Evolutionary conservation across 2,329 filamentous ascomycete species (phyloP), one percentile per base, ranked within the genome.

Genomic region (Dactylellina parvicollis): DNA sequence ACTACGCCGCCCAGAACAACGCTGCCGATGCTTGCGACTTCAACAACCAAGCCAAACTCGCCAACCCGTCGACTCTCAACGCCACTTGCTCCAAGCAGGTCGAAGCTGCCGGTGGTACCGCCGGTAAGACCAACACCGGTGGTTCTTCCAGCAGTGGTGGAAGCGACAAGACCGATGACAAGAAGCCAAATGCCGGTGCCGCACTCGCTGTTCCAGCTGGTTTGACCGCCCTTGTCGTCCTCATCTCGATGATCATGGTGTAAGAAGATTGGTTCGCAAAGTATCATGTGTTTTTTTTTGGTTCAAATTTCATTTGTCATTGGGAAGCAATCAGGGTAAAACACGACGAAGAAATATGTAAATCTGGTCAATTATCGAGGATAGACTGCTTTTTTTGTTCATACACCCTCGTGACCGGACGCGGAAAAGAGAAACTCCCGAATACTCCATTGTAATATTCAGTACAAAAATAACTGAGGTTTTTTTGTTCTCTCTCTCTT

Each of bases 11-110:
- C 76, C 83, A 83, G 74, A 61, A 55, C 46, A 66, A 50, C 18
- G 81, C 82, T 54, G 79, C 82, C 24, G 82, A 82, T 61, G 89
- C 91, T 30, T 96, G 91, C 80, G 84, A 88, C 83, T 93, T 93
- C 82, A 83, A 85, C 67, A 89, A 90, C 77, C 83, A 87, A 77
- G 91, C 89, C 52, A 85, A 85, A 80, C 18, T 73, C 18, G 60
- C 14, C 38, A 80, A 83, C 70, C 79, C 83, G 55, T 80, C 83
- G 50, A 78, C 81, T 49, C 82, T 83, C 32, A 81, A 85, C 12
- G 81, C 82, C 26, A 81, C 80, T 65, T 94, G 91, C 85, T 79
- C 82, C 57, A 77, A 81, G 50, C 83, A 89, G 65, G 82, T 95
- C 67, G 81, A 83, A 32, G 84, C 87, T 75, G 91, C 90, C 69